Base-by-base conservation (phyloP, 1,284 basidiomycete species). In the Uromyces viciae-fabae region DNA sequence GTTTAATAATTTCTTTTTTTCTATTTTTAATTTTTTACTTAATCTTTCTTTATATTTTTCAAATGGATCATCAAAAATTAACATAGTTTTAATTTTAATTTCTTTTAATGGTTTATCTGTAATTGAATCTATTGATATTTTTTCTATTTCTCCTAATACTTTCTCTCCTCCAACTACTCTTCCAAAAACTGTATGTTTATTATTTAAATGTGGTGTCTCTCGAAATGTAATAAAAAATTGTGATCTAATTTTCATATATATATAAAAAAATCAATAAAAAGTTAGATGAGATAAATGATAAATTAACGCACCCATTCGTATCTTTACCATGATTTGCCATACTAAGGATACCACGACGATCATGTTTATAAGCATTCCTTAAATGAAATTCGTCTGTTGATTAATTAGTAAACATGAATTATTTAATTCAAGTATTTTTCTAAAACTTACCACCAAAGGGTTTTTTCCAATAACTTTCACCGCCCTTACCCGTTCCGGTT, bases 81-180 rank as follows among this genome's bases (percentile, higher is more conserved):
- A 86, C 40, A 94, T 88, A 84, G 92, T 91, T 3, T 91, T 91
- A 82, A 94, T 93, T 75, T 89, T 89, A 74, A 98, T 91, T 19
- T 91, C 90, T 85, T 94, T 94, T 15, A 90, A 88, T 40, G 96
- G 96, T 78, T 92, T 89, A 82, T 98, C 95, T 0, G 93, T 93
- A 2, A 92, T 93, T 42, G 91, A 90, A 85, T 95, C 93, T 28
- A 91, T 88, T 0, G 93, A 91, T 0, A 95, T 86, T 42, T 90
- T 89, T 86, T 99, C 97, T 49, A 99, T 87, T 11, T 91, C 89
- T 83, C 93, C 90, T 3, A 99, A 88, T 1, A 96, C 92, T 54
- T 95, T 92, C 85, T 96, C 94, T 3, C 95, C 95, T 31, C 95
- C 95, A 0, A 98, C 94, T 5, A 98, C 88, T 84, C 97, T 94